Evolutionary conservation across 176 grass and related monocot genomes (phyloP).

Genomic region (Musa acuminata): DNA sequence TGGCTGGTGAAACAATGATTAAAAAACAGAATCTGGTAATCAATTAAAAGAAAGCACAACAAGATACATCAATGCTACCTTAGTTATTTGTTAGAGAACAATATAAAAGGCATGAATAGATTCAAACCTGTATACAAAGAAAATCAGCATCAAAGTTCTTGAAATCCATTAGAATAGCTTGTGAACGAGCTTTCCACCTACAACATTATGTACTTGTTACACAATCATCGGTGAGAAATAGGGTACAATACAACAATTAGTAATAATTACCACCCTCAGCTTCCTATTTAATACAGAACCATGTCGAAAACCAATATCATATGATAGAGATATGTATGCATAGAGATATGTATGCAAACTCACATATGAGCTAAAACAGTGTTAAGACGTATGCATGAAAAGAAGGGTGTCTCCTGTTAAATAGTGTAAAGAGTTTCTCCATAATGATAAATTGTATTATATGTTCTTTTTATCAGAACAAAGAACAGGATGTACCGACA

Average conservation of each 20-base stretch:
- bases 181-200: conserved; percentile 93
- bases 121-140: conserved; percentile 73
- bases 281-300: not conserved
- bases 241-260: conserved; percentile 4
- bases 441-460: too few species aligned
- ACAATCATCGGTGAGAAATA: conserved; percentile 21
- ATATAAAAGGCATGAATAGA: not conserved
- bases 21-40: too few species aligned
- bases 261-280: not conserved
- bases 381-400: too few species aligned
- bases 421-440: too few species aligned
- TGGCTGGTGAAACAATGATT: too few species aligned
- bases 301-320: not conserved
- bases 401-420: too few species aligned
- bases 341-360: too few species aligned
- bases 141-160: conserved; percentile 74
- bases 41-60: too few species aligned
- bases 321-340: too few species aligned
- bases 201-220: conserved; percentile 3
- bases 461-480: too few species aligned
- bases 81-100: conserved; percentile 6
- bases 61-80: not conserved
- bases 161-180: conserved; percentile 57
- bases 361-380: too few species aligned
- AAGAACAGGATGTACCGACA: too few species aligned